Conservation (phyloP, 345 rosid species). For the Passiflora organensis region DNA sequence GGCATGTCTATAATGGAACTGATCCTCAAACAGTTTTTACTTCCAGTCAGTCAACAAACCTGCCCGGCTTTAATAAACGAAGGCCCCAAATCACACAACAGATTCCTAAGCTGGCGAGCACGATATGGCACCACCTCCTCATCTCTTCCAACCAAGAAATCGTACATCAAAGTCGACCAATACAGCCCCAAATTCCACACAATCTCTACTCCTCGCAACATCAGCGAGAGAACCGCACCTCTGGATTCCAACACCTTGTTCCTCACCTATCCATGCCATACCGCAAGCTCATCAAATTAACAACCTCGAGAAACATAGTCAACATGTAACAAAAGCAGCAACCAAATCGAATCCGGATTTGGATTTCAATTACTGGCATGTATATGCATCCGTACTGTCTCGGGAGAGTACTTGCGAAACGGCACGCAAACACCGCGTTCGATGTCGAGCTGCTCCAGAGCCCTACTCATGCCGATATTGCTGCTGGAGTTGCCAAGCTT, state of each 20-base stretch:
- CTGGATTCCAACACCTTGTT: slow-evolving; percentile 74
- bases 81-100: slow-evolving; percentile 90
- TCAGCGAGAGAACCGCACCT: slow-evolving; percentile 59
- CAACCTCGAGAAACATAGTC: neutral
- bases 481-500: slow-evolving; percentile 35
- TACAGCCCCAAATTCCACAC: slow-evolving; percentile 90
- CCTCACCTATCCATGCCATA: slow-evolving; percentile 64
- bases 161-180: slow-evolving; percentile 81
- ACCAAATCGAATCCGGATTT: neutral
- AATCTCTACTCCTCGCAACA: slow-evolving; percentile 75
- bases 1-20: too few relatives aligned
- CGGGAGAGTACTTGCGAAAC: slow-evolving; percentile 94
- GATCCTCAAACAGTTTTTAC: too few relatives aligned
- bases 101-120: slow-evolving; percentile 90
- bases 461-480: slow-evolving; percentile 12
- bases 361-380: slow-evolving; percentile 1
- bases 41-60: slow-evolving; percentile 40
- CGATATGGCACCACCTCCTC: slow-evolving; percentile 84
- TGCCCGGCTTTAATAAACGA: slow-evolving; percentile 98
- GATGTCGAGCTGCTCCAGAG: slow-evolving; percentile 85
- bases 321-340: neutral
- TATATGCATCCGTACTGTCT: slow-evolving; percentile 52
- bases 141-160: slow-evolving; percentile 83
- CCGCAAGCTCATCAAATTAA: neutral
- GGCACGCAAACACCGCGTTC: slow-evolving; percentile 98